Evolutionary conservation across 495 filamentous ascomycete genomes (phyloP), one percentile per base, ranked within the genome.

Genomic region (Sporormia fimetaria): DNA sequence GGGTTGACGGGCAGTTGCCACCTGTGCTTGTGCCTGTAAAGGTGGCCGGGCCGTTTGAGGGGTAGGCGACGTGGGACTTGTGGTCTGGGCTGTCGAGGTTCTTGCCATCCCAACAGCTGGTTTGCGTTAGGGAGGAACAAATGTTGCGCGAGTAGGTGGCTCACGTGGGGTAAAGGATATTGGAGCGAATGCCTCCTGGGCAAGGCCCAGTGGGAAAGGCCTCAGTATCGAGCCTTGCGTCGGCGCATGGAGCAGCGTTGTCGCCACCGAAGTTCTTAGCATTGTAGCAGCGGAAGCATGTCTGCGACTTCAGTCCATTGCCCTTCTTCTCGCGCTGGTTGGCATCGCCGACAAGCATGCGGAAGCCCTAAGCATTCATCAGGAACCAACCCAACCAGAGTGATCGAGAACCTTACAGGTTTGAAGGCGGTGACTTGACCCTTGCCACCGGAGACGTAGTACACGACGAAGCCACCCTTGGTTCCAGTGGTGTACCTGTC

Each of bases 271-370:
- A 37, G 42, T 37, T 30, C 21, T 42, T 35, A 15, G n/a, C 24
- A 14, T 33, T 14, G 33, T 33, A 45, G 25, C 42, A 45, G 10
- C 42, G 42, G 33, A 45, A 45, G 20, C 42, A 37, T 3, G 67
- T 65, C 60, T 64, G 68, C 7, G 64, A 60, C 57, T 58, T 68
- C 54, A 65, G 69, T 60, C 63, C 67, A 33, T 70, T 57, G 26
- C 57, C 55, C 42, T 48, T 58, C 32, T 58, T 25, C 32, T 56
- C 52, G 26, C 63, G 56, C n/a, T 48, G 57, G 44, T 51, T 61
- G 5, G 65, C 55, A 47, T 69, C 64, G 40, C 67, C 67, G 41
- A 66, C 61, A 15, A 67, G 65, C 67, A 70, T 70, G 47, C 67
- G 66, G 65, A 69, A 70, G 16, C 67, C 65, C 64, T 62, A 56